A percentile compares a stretch with the other conserved stretches of the same genome.
These are phyloP conservation scores for Ophiostoma himal-ulmi DNA, from an alignment of 2,329 filamentous ascomycete genomes.

Conservation along the genomic window DNA sequence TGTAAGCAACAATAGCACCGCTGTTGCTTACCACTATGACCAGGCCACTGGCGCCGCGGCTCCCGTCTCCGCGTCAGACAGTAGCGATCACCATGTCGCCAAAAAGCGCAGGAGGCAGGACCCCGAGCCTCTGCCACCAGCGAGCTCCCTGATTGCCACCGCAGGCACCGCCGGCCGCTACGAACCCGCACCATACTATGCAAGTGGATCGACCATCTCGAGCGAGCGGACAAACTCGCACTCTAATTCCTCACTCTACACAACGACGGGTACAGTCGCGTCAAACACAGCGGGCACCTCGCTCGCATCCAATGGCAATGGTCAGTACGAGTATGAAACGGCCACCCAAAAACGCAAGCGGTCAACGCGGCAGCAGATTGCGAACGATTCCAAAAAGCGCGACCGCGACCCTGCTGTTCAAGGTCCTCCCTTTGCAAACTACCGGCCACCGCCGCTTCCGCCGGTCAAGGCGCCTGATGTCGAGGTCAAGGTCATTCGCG, in stretches of 20 bases:
- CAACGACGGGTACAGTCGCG: constrained; percentile 61
- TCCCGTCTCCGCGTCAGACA: constrained; percentile 8
- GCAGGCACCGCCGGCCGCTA: constrained; percentile 39
- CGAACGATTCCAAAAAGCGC: constrained; percentile 74
- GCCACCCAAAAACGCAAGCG: constrained; percentile 87
- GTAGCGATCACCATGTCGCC: constrained; percentile 45
- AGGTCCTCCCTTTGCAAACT: constrained; percentile 67
- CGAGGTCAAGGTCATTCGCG: constrained; percentile 53
- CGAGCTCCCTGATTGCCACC: constrained; percentile 31
- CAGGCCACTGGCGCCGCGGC: constrained; percentile 1
- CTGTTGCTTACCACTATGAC: constrained; percentile 24
- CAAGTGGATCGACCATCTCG: constrained; percentile 66
- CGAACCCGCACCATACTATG: constrained; percentile 62
- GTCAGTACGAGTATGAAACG: constrained; percentile 60
- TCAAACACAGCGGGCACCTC: constrained; percentile 82
- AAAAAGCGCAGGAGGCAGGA: constrained; percentile 70
- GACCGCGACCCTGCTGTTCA: constrained; percentile 67
- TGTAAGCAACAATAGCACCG: constrained; percentile 19
- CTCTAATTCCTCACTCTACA: constrained; percentile 73
- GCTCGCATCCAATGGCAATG: constrained; percentile 56
- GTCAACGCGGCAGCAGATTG: constrained; percentile 63
- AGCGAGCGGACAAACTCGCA: constrained; percentile 76
- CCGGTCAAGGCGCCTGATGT: constrained; percentile 86
- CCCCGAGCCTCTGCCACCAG: constrained; percentile 35
- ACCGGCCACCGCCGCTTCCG: constrained; percentile 80